Percentiles rank a stretch among this genome's conserved stretches.
phyloP scores from a whole-genome alignment of 371 early-diverging fungal genomes.

The Smittium mucronatum region DNA sequence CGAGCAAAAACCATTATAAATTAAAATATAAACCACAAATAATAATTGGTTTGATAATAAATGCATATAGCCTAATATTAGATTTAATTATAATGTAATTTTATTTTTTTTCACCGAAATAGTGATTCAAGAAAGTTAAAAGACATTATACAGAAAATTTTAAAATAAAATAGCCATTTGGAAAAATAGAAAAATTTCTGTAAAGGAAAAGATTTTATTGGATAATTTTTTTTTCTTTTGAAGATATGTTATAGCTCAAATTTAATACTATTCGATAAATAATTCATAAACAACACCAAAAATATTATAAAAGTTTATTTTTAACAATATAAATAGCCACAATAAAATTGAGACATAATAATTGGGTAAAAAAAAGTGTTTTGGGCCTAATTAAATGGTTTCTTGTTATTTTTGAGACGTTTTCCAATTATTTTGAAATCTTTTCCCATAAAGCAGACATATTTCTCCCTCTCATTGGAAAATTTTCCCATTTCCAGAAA shows the following conservation, averaged over 20 bases:
- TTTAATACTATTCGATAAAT: background rate
- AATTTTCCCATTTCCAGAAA: no score
- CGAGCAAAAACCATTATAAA: background rate
- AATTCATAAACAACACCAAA: background rate
- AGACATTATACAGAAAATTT: background rate
- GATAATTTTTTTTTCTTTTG: background rate
- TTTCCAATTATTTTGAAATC: no score
- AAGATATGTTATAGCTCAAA: background rate
- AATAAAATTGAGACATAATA: background rate
- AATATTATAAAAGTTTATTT: background rate
- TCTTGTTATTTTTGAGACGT: no score
- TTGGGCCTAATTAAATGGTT: background rate
- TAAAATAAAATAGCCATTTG: background rate
- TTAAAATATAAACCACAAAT: background rate
- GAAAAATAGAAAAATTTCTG: background rate
- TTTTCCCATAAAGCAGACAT: no score
- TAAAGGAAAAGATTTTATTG: constrained; percentile 2
- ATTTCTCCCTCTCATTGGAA: no score
- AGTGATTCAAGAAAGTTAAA: background rate
- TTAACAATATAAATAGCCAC: background rate
- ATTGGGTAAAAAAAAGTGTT: background rate
- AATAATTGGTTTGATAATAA: background rate
- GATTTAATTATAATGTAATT: background rate
- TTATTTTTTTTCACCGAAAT: background rate
- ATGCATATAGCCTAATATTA: background rate